A percentile compares a stretch with the other conserved stretches of the same genome.
Evolutionary conservation across 2,329 filamentous ascomycete genomes (phyloP).

Genomic region (Arthrobotrys entomopaga): DNA sequence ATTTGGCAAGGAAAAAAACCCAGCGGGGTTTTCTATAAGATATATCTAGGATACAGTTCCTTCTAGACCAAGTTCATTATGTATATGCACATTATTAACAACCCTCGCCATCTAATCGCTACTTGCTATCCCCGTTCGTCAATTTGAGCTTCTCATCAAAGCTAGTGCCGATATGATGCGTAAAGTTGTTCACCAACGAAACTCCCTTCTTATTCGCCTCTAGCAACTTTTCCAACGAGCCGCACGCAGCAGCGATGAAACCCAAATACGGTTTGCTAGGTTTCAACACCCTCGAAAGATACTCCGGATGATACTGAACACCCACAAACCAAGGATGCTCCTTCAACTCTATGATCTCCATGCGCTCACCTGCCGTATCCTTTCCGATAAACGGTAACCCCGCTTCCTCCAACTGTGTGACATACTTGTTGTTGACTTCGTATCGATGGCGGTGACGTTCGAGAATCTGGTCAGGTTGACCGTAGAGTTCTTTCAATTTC

Average conservation of each 20-base stretch:
- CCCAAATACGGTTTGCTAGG: slow-evolving; percentile 82
- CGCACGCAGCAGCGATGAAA: slow-evolving; percentile 81
- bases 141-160: slow-evolving; percentile 40
- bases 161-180: slow-evolving; percentile 40
- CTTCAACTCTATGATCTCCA: slow-evolving; percentile 84
- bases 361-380: slow-evolving; percentile 79
- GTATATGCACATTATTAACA: no score
- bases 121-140: slow-evolving; percentile 27
- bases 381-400: slow-evolving; percentile 82
- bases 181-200: slow-evolving; percentile 44
- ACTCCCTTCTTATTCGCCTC: slow-evolving; percentile 37
- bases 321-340: slow-evolving; percentile 87
- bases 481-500: slow-evolving; percentile 79
- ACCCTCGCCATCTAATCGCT: no score
- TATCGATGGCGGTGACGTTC: slow-evolving; percentile 91
- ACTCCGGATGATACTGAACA: slow-evolving; percentile 91
- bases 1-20: no score
- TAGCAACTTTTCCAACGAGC: slow-evolving; percentile 67
- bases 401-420: slow-evolving; percentile 73
- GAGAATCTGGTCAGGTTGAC: slow-evolving; percentile 67
- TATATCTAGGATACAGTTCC: no score
- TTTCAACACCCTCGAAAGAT: slow-evolving; percentile 77
- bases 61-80: no score
- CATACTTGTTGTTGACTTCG: slow-evolving; percentile 84
- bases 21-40: no score